These are phyloP conservation scores for Aspergillus costaricaensis DNA, from an alignment of 2,329 filamentous ascomycete species.

Conservation along the genomic window DNA sequence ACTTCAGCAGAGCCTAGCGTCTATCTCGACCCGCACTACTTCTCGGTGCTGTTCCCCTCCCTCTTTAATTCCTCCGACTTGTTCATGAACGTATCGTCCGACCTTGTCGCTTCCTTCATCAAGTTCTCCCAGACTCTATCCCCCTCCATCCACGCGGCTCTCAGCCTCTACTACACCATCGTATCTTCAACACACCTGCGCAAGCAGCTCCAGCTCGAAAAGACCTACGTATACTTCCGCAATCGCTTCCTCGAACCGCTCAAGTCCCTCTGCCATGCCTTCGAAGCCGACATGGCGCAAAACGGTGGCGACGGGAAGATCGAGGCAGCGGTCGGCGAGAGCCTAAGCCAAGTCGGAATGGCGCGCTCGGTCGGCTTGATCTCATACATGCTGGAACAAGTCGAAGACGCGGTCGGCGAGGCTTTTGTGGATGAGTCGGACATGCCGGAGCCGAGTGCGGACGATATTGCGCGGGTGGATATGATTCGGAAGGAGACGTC, in stretches of 20 bases:
- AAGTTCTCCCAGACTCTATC: conserved; percentile 50
- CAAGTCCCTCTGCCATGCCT: conserved; percentile 32
- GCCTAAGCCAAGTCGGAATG: conserved; percentile 37
- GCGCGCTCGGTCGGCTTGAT: conserved; percentile 39
- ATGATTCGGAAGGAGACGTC: conserved; percentile 31
- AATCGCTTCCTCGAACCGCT: conserved; percentile 36
- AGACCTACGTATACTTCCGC: conserved; percentile 36
- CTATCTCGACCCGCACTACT: conserved; percentile 41
- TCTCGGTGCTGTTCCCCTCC: conserved; percentile 49
- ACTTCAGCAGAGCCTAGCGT: conserved; percentile 23
- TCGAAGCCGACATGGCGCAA: conserved; percentile 33
- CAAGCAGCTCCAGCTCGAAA: conserved; percentile 48
- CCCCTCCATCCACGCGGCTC: conserved; percentile 55
- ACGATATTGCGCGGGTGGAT: conserved; percentile 31
- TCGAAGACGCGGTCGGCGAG: conserved; percentile 36
- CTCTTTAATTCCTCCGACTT: conserved; percentile 54
- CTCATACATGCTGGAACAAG: conserved; percentile 35
- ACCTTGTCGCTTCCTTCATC: conserved; percentile 48
- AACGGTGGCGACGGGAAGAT: conserved; percentile 43
- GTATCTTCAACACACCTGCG: conserved; percentile 53
- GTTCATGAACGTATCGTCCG: conserved; percentile 41
- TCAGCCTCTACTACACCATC: conserved; percentile 62
- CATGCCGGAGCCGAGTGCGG: conserved; percentile 29
- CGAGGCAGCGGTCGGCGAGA: conserved; percentile 36
- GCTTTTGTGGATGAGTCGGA: conserved; percentile 33